These are phyloP conservation scores for Ailanthus altissimus DNA, from an alignment of 345 rosid genomes.

Conservation along the genomic window DNA sequence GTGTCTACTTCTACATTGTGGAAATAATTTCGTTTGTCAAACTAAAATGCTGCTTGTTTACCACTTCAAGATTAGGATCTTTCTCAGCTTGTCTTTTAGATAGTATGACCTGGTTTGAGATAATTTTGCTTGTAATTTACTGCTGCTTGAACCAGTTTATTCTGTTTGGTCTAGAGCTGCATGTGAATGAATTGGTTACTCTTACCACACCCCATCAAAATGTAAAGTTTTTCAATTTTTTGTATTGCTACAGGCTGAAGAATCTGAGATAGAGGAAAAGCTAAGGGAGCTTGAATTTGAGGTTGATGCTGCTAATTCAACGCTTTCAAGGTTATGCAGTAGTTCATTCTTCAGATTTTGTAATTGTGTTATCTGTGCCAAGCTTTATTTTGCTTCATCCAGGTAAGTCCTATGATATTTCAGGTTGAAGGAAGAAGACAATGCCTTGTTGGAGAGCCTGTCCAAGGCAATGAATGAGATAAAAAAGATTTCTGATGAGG, in stretches of 20 bases:
- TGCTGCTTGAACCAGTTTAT: slow-evolving; percentile 3
- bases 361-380: slow-evolving; percentile 12
- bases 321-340: slow-evolving; percentile 52
- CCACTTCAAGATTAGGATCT: background rate
- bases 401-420: slow-evolving; percentile 14
- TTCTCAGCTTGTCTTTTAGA: background rate
- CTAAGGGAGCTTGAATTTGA: slow-evolving; percentile 55
- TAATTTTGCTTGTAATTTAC: background rate
- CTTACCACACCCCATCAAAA: background rate
- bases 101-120: background rate
- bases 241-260: slow-evolving; percentile 66
- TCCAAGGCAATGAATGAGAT: slow-evolving; percentile 47
- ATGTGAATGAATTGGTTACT: background rate
- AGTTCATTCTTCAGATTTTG: slow-evolving; percentile 12
- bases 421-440: slow-evolving; percentile 80
- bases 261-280: slow-evolving; percentile 71
- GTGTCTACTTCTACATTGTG: background rate
- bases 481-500: slow-evolving; percentile 58
- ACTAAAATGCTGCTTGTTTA: background rate
- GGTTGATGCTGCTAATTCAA: slow-evolving; percentile 52
- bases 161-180: background rate
- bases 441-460: slow-evolving; percentile 42
- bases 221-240: slow-evolving; percentile 22
- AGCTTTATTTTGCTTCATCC: slow-evolving; percentile 17
- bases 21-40: background rate